Evolutionary conservation across 2,329 filamentous ascomycete genomes (phyloP).

Genomic region (Sporothrix mexicana): DNA sequence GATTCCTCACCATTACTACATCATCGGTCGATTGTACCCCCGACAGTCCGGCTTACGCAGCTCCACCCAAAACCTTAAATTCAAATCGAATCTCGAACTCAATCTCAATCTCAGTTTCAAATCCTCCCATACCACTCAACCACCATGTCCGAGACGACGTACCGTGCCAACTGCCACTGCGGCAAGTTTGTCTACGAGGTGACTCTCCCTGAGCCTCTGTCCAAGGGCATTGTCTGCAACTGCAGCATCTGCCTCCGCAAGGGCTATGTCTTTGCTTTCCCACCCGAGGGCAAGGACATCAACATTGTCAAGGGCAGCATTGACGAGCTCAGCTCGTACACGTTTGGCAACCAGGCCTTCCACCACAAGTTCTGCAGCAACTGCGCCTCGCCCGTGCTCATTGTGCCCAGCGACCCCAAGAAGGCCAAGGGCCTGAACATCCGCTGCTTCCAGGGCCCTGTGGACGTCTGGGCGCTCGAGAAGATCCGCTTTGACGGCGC

Average conservation of each 20-base stretch:
- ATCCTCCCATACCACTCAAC: neutral
- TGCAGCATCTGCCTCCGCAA: slow-evolving; percentile 69
- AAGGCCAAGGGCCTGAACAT: slow-evolving; percentile 48
- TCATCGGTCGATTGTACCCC: neutral
- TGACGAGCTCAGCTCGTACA: slow-evolving; percentile 52
- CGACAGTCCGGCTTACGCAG: neutral
- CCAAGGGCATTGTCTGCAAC: slow-evolving; percentile 62
- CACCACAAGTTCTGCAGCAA: slow-evolving; percentile 59
- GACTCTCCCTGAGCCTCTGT: slow-evolving; percentile 60
- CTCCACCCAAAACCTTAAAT: too few relatives aligned
- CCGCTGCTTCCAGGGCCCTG: slow-evolving; percentile 50
- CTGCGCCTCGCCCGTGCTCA: slow-evolving; percentile 55
- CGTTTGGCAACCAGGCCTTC: slow-evolving; percentile 48
- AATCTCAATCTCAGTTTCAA: neutral
- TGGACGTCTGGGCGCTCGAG: slow-evolving; percentile 52
- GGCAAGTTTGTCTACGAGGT: slow-evolving; percentile 59
- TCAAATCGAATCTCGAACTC: too few relatives aligned
- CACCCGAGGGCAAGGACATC: slow-evolving; percentile 45
- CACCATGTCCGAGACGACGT: slow-evolving; percentile 43
- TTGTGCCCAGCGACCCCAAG: slow-evolving; percentile 37
- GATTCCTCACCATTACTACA: neutral
- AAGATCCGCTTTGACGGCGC: slow-evolving; percentile 48
- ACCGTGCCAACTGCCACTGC: slow-evolving; percentile 66
- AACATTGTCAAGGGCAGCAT: slow-evolving; percentile 55
- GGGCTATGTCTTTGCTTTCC: slow-evolving; percentile 50